These are phyloP conservation scores for Ophiosphaerella narmari DNA, from an alignment of 2,329 filamentous ascomycete genomes.

Conservation along the genomic window DNA sequence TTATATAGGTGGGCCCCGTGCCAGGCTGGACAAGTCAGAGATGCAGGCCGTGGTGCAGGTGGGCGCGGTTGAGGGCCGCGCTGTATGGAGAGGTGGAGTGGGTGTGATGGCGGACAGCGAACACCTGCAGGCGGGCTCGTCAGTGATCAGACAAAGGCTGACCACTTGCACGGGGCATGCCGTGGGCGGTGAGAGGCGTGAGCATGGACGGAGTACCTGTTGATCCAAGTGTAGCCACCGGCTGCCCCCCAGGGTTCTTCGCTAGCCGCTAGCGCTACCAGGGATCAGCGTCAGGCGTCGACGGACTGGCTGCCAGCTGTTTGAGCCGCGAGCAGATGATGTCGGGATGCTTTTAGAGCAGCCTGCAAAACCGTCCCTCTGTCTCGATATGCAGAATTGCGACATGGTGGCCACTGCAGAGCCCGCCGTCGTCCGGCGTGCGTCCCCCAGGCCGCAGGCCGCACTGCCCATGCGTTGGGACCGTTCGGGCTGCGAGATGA, in stretches of 20 bases:
- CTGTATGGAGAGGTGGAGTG: conserved; percentile 34
- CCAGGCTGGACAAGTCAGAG: conserved; percentile 37
- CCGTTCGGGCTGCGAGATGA: conserved; percentile 30
- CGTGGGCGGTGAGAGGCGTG: conserved; percentile 37
- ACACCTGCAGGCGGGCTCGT: conserved; percentile 33
- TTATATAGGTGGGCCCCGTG: conserved; percentile 32
- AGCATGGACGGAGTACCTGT: conserved; percentile 28
- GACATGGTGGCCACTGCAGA: conserved; percentile 3
- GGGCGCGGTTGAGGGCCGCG: conserved; percentile 24
- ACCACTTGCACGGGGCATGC: conserved; percentile 35
- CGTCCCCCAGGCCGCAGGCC: neutral
- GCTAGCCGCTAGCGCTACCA: conserved; percentile 25
- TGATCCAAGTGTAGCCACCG: conserved; percentile 30
- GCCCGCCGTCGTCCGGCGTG: too few relatives aligned
- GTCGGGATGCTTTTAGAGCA: conserved; percentile 6
- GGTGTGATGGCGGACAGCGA: conserved; percentile 35
- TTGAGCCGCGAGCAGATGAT: conserved; percentile 26
- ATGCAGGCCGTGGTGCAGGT: conserved; percentile 40
- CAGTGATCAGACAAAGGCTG: conserved; percentile 25
- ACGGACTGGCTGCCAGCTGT: conserved; percentile 34
- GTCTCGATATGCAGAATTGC: conserved; percentile 5
- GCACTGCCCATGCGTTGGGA: conserved; percentile 13
- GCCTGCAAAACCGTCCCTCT: too few relatives aligned
- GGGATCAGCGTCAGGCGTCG: conserved; percentile 34
- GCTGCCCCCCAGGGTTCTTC: conserved; percentile 28